These are phyloP conservation scores for Antarctomyces pellizariae DNA, from an alignment of 495 filamentous ascomycete species.

Conservation along the genomic window DNA sequence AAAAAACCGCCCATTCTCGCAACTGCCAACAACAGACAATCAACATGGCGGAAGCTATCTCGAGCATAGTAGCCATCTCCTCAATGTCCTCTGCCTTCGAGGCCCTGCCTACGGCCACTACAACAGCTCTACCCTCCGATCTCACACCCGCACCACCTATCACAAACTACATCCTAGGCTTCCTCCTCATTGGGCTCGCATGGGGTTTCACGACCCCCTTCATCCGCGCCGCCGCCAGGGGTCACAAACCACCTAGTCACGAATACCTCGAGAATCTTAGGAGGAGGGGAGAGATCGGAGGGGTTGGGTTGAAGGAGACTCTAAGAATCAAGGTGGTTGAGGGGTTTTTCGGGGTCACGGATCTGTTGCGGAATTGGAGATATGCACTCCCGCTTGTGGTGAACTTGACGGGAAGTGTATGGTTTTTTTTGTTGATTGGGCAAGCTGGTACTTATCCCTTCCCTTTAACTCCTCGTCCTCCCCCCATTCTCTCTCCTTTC, in stretches of 20 bases:
- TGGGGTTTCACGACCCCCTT: conserved; percentile 62
- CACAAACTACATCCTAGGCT: conserved; percentile 64
- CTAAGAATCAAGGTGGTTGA: conserved; percentile 29
- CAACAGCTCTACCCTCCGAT: too few species aligned
- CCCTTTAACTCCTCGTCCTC: conserved; percentile 1
- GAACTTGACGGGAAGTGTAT: conserved; percentile 85
- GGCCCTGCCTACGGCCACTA: too few species aligned
- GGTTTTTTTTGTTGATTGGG: conserved; percentile 93
- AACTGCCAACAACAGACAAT: too few species aligned
- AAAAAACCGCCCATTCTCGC: too few species aligned
- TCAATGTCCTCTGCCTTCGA: too few species aligned
- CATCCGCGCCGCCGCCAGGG: conserved; percentile 41
- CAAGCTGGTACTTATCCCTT: conserved; percentile 48
- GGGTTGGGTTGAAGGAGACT: conserved; percentile 20
- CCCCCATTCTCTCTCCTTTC: too few species aligned
- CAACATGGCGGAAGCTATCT: too few species aligned
- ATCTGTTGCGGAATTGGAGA: conserved; percentile 53
- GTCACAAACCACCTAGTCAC: conserved; percentile 28
- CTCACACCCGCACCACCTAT: conserved; percentile 28
- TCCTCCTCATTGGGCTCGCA: conserved; percentile 74
- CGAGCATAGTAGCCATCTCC: too few species aligned
- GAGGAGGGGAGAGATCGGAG: too few species aligned
- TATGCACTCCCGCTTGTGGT: conserved; percentile 73
- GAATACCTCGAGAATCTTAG: conserved; percentile 21
- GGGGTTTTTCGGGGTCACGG: conserved; percentile 46